These are phyloP conservation scores for Emericellopsis cladophorae DNA, from an alignment of 2,329 filamentous ascomycete genomes.

Conservation along the genomic window DNA sequence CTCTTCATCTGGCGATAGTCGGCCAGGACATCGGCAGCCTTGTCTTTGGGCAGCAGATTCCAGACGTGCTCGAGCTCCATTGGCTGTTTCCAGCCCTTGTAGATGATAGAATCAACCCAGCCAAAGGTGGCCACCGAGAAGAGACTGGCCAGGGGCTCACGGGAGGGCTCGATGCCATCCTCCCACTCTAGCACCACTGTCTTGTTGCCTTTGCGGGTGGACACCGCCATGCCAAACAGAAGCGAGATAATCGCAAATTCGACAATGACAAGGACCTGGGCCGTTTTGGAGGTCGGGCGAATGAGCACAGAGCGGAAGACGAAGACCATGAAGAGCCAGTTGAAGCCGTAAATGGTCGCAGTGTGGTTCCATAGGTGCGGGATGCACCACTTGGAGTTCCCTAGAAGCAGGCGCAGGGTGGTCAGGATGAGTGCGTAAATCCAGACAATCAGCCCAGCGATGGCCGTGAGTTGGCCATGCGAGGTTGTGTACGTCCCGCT, in stretches of 20 bases:
- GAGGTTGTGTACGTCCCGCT: constrained; percentile 36
- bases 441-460: constrained; percentile 64
- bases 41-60: constrained; percentile 82
- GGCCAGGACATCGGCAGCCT: constrained; percentile 66
- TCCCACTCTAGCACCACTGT: constrained; percentile 81
- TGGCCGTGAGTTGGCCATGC: constrained; percentile 44
- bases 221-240: constrained; percentile 63
- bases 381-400: constrained; percentile 50
- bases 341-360: constrained; percentile 64
- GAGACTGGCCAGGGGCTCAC: constrained; percentile 76
- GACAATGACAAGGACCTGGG: constrained; percentile 52
- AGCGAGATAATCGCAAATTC: constrained; percentile 67
- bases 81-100: constrained; percentile 75
- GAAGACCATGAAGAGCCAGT: constrained; percentile 67
- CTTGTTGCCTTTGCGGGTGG: constrained; percentile 85
- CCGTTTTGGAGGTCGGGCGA: constrained; percentile 52
- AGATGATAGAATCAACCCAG: constrained; percentile 85
- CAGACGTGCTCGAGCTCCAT: constrained; percentile 79
- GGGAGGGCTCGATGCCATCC: constrained; percentile 73
- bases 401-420: constrained; percentile 57
- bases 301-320: constrained; percentile 79
- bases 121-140: constrained; percentile 78
- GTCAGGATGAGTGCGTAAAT: constrained; percentile 66
- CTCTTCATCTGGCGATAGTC: constrained; percentile 80
- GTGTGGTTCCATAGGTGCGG: constrained; percentile 88